Base-by-base conservation (phyloP, 208 protist species). In the Leishmania aethiopica region DNA sequence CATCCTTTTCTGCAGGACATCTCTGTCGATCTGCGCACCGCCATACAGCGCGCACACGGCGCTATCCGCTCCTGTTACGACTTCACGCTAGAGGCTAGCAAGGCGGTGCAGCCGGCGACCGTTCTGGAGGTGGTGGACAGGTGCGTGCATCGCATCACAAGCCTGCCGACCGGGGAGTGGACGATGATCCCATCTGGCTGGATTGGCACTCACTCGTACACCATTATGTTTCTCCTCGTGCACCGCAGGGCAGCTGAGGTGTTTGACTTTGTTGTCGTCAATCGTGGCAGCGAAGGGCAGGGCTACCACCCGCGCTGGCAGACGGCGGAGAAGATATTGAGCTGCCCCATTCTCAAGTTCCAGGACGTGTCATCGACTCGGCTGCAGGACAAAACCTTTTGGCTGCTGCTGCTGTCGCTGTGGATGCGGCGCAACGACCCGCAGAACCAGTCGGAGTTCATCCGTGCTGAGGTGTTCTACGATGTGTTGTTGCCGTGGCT, bases 401-500 rank as follows among this genome's bases (percentile, higher is more conserved):
- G 93, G 93, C 73, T 94, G 59, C 49, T 96, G n/a, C 69, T 90
- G 51, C 75, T 95, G n/a, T 92, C 92, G 37, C 78, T 96, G 57
- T 96, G 89, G 89, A 94, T 94, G 88, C 82, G 88, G 40, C 67
- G 75, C 60, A 95, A 94, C 70, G 87, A 89, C 77, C 90, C 93
- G 42, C 69, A 86, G 53, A 84, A 86, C 67, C 82, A 75, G 13
- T 97, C 93, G 19, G 93, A 97, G 90, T 97, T 91, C 80, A 86
- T 90, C 78, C 89, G 93, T 3, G 85, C 73, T n/a, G 93, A 97
- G 75, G 93, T 97, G 28, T 92, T 97, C 70, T 97, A 97, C 81
- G 93, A 97, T 60, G 91, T 94, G 47, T 81, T 97, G 40, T 84
- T 97, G 64, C 94, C 94, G 66, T 97, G 92, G 92, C 80, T 97